Conservation (phyloP, 495 filamentous ascomycete species). For the Stereocaulon alpinum region DNA sequence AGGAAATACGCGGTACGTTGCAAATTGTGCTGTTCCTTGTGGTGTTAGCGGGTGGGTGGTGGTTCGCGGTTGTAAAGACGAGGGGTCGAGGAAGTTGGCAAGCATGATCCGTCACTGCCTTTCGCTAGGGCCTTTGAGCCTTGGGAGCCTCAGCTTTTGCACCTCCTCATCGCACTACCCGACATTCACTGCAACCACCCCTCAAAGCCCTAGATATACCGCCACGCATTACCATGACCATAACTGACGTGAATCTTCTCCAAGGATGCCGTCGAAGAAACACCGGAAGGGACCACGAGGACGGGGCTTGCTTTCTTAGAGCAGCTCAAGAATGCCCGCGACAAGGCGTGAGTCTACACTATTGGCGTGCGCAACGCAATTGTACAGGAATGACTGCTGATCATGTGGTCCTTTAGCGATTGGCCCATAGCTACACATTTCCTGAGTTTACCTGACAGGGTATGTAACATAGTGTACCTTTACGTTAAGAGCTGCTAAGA, state of each 20-base stretch:
- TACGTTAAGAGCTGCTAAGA: slow-evolving; percentile 5
- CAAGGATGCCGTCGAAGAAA: slow-evolving; percentile 35
- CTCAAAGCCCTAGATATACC: neutral
- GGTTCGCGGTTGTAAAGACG: slow-evolving; percentile 16
- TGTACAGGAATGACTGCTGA: neutral
- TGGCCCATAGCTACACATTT: slow-evolving; percentile 63
- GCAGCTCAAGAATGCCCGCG: slow-evolving; percentile 52
- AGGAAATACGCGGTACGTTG: slow-evolving; percentile 47
- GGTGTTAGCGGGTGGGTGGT: slow-evolving; percentile 5
- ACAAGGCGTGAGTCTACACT: slow-evolving; percentile 52
- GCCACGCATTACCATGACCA: slow-evolving; percentile 8
- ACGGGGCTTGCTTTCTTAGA: slow-evolving; percentile 56
- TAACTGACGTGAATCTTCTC: slow-evolving; percentile 6
- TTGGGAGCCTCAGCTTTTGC: slow-evolving; percentile 15
- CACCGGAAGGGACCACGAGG: slow-evolving; percentile 50
- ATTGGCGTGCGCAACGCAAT: slow-evolving; percentile 3
- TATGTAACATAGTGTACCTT: slow-evolving; percentile 19
- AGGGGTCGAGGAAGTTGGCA: slow-evolving; percentile 16
- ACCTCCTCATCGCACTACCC: slow-evolving; percentile 15
- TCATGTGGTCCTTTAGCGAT: slow-evolving; percentile 36
- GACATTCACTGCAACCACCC: slow-evolving; percentile 7
- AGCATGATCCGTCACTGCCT: slow-evolving; percentile 14
- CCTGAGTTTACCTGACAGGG: slow-evolving; percentile 51
- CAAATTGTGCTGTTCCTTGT: neutral
- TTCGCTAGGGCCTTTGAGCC: slow-evolving; percentile 25